Evolutionary conservation across 116 monocot genomes (phyloP), one percentile per base, ranked within the genome.

Genomic region (Phalaenopsis hybrid): DNA sequence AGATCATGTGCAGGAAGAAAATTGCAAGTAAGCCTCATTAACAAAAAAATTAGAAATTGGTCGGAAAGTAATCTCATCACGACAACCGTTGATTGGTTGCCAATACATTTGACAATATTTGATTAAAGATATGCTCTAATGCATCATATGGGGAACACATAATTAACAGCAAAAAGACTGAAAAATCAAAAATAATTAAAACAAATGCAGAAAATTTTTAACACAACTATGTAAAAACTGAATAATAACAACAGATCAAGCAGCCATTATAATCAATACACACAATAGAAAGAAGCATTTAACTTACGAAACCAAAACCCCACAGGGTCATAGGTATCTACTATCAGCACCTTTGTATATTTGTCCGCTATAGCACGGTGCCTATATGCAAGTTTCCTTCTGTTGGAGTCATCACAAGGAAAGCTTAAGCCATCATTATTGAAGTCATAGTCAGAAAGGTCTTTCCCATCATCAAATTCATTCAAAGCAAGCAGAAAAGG

Each of bases 371-470:
- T 90, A 15, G 86, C 58, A 70, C 98, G 91, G 72, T 93, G 92
- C 61, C 95, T 84, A 75, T 95, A 95, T 85, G 98, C 93, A 79
- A 98, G 90, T 81, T 98, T 98, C 77, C 90, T 93, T 88, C 89
- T 93, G 82, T 88, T 93, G 68, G 79, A 65, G 83, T 93, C 89
- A 89, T 98, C 98, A 85, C 67, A 81, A 79, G 95, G 92, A 88
- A 81, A 79, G 45, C 79, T 57, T 84, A 98, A 85, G 33, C 85
- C 81, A 79, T 95, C 95, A 72, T 80, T 89, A 65, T 73, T 86
- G 76, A 98, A 98, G 87, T 98, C 89, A 98, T 93, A 98, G 67
- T 87, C 84, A 18, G 93, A 89, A 33, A 98, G 89, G 82, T 98
- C 93, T 74, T 84, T 86, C 44, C 89, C 92, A 90, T 98, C 98